Conservation (phyloP, 2,329 filamentous ascomycete species). For the Ceratocystis papillata region DNA sequence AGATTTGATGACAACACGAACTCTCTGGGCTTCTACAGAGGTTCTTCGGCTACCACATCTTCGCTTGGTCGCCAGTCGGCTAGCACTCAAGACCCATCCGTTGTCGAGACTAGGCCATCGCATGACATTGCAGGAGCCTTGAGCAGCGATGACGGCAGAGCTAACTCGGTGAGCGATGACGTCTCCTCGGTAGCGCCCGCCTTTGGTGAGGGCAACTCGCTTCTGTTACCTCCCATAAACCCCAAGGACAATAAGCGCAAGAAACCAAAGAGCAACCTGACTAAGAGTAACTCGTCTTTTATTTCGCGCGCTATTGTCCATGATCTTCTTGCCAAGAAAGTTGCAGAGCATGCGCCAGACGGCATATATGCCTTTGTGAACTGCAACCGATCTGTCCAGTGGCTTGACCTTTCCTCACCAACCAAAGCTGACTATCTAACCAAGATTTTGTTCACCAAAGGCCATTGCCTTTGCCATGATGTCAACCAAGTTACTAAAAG, state of each 20-base stretch:
- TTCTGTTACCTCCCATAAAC: conserved; percentile 48
- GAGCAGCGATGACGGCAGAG: conserved; percentile 47
- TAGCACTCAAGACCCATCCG: conserved; percentile 52
- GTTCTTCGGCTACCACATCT: conserved; percentile 42
- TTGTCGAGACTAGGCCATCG: conserved; percentile 46
- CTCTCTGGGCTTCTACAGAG: conserved; percentile 45
- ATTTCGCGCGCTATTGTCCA: conserved; percentile 93
- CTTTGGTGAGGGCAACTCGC: conserved; percentile 78
- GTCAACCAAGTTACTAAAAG: conserved; percentile 76
- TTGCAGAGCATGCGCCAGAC: conserved; percentile 66
- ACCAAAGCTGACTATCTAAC: conserved; percentile 79
- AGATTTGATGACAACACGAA: conserved; percentile 53
- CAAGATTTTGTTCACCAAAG: conserved; percentile 94
- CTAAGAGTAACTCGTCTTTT: conserved; percentile 97
- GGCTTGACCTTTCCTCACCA: conserved; percentile 76
- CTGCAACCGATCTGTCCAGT: conserved; percentile 89
- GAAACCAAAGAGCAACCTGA: conserved; percentile 96
- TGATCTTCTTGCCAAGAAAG: conserved; percentile 64
- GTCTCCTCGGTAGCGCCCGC: conserved; percentile 45
- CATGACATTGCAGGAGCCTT: conserved; percentile 45
- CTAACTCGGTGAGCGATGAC: conserved; percentile 44
- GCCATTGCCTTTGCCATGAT: conserved; percentile 89
- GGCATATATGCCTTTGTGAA: conserved; percentile 89
- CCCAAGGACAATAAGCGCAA: conserved; percentile 68
- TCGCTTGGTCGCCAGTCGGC: conserved; percentile 36